Evolutionary conservation across 306 rosid species (phyloP).

Genomic region (Fragaria nilgerrensis): DNA sequence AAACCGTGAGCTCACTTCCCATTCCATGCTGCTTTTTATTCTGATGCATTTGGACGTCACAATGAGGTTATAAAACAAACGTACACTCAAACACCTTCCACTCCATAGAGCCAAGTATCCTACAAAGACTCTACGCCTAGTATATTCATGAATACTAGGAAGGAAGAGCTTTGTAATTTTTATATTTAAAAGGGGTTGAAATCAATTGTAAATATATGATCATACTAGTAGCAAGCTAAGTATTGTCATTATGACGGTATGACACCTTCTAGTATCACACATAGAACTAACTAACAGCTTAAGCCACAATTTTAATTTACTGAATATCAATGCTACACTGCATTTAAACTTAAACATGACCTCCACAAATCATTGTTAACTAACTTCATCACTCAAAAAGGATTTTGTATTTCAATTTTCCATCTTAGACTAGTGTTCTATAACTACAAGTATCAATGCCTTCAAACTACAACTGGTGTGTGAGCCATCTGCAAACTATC

Average conservation of each 20-base stretch:
- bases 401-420: neutral
- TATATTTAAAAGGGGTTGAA: neutral
- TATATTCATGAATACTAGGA: neutral
- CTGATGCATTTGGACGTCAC: neutral
- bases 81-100: neutral
- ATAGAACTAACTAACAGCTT: neutral
- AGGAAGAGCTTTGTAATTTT: neutral
- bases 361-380: neutral
- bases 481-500: neutral
- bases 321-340: neutral
- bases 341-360: neutral
- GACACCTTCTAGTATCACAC: neutral
- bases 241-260: neutral
- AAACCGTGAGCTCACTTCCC: neutral
- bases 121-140: neutral
- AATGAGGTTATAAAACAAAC: neutral
- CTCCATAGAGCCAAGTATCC: neutral
- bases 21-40: neutral
- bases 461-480: neutral
- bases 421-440: neutral
- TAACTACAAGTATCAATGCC: neutral
- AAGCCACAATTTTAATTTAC: neutral
- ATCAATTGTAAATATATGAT: neutral
- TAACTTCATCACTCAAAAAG: slow-evolving; percentile 1
- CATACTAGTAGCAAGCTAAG: neutral